These are phyloP conservation scores for Syzygium jambos DNA, from an alignment of 345 rosid species.

Conservation along the genomic window DNA sequence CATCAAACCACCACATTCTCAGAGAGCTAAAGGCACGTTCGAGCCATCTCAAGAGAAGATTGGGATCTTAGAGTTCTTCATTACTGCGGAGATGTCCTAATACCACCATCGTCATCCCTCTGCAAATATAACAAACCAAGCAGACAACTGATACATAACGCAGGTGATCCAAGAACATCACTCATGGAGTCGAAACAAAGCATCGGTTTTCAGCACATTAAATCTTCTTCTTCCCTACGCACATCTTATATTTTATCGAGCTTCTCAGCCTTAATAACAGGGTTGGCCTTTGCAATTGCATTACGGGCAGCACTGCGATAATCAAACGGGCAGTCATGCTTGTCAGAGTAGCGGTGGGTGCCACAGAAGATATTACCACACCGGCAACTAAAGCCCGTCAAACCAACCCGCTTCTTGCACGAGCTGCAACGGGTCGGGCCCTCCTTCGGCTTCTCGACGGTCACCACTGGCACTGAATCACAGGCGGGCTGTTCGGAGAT, in stretches of 20 bases:
- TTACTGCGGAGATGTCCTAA: constrained; percentile 16
- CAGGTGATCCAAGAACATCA: constrained; percentile 17
- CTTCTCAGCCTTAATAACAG: constrained; percentile 85
- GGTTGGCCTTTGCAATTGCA: constrained; percentile 86
- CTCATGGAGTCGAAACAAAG: constrained; percentile 9
- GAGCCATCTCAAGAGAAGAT: constrained; percentile 21
- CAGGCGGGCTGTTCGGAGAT: constrained; percentile 30
- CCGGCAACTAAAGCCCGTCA: constrained; percentile 78
- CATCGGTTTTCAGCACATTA: constrained; percentile 11
- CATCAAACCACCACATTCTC: constrained; percentile 34
- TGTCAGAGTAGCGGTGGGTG: constrained; percentile 80
- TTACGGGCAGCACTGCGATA: constrained; percentile 71
- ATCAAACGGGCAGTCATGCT: constrained; percentile 71
- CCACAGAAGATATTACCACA: constrained; percentile 76
- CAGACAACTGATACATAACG: constrained; percentile 17
- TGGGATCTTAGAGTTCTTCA: constrained; percentile 18
- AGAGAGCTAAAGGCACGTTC: constrained; percentile 24
- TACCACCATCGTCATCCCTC: constrained; percentile 2
- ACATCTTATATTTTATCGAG: constrained; percentile 61
- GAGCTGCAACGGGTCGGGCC: constrained; percentile 73
- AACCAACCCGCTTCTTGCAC: constrained; percentile 76
- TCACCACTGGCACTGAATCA: constrained; percentile 17
- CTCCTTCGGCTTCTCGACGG: constrained; percentile 45
- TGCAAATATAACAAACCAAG: constrained; percentile 19
- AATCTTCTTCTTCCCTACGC: not conserved